Conservation (phyloP, 176 grass and related monocot genomes). For the Miscanthus lutarioriparius region DNA sequence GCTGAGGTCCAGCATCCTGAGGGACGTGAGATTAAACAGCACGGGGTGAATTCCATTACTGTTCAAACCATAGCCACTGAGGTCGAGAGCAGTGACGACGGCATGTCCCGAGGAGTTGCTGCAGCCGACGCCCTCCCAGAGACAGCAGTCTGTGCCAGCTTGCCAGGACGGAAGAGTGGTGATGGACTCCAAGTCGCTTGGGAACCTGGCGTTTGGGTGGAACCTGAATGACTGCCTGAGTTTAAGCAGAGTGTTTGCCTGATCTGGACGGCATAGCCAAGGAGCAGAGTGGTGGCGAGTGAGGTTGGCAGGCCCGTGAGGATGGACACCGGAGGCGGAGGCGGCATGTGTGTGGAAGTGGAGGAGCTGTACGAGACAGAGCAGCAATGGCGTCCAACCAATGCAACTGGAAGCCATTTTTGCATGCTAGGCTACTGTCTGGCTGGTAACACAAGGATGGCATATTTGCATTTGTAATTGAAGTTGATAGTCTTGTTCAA, state of each 20-base stretch:
- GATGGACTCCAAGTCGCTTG: neutral
- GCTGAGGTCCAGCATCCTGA: constrained; percentile 28
- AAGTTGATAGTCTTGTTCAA: too few relatives aligned
- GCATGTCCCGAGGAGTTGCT: too few relatives aligned
- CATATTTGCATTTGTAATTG: too few relatives aligned
- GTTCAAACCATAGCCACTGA: too few relatives aligned
- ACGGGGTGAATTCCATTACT: neutral
- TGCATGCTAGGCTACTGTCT: too few relatives aligned
- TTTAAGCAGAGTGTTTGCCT: constrained; percentile 21
- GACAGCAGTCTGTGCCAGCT: neutral
- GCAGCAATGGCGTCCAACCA: neutral
- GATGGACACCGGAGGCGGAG: neutral
- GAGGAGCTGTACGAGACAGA: neutral
- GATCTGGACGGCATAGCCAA: constrained; percentile 8
- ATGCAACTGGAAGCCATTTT: too few relatives aligned
- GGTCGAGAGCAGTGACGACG: too few relatives aligned
- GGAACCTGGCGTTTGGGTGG: too few relatives aligned
- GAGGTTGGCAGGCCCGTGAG: neutral
- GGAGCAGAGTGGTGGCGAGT: neutral
- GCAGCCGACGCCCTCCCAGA: too few relatives aligned
- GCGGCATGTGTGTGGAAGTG: too few relatives aligned
- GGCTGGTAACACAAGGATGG: too few relatives aligned
- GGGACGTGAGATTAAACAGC: constrained; percentile 41
- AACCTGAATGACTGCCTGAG: neutral
- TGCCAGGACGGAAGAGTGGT: constrained; percentile 30